phyloP scores from a whole-genome alignment of 148 eudicot species.

The Rhododendron kiyosumense region DNA sequence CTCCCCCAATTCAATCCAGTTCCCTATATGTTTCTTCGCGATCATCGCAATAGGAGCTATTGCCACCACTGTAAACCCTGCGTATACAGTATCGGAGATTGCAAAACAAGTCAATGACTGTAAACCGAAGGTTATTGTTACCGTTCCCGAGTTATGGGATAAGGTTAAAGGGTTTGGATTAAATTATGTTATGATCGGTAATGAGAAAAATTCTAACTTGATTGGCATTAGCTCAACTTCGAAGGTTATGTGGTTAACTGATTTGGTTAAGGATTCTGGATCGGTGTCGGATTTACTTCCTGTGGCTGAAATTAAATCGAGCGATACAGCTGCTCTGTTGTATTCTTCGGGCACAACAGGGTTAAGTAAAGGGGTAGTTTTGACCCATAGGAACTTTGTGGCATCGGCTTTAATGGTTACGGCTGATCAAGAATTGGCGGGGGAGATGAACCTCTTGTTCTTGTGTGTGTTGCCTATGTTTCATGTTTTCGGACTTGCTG shows the following conservation, averaged over 20 bases:
- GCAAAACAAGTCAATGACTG: conserved; percentile 55
- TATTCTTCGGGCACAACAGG: conserved; percentile 84
- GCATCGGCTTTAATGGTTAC: conserved; percentile 43
- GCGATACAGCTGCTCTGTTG: conserved; percentile 53
- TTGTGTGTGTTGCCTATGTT: conserved; percentile 72
- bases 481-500: conserved; percentile 66
- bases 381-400: conserved; percentile 66
- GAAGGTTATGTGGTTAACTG: conserved; percentile 27
- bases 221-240: neutral
- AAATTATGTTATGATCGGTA: conserved; percentile 43
- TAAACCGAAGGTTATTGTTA: conserved; percentile 44
- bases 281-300: conserved; percentile 23
- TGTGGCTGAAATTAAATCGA: conserved; percentile 24
- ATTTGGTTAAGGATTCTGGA: conserved; percentile 37
- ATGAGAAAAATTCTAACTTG: conserved; percentile 2
- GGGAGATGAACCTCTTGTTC: conserved; percentile 42
- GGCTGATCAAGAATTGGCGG: conserved; percentile 42
- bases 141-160: conserved; percentile 39
- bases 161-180: conserved; percentile 43
- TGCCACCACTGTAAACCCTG: conserved; percentile 59
- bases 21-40: conserved; percentile 44
- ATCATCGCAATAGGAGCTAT: conserved; percentile 52
- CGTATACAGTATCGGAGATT: conserved; percentile 47
- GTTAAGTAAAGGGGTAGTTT: conserved; percentile 58
- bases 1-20: conserved; percentile 63